Evolutionary conservation across 1,139 yeast species (phyloP).

Genomic region (Wickerhamomyces sp.): DNA sequence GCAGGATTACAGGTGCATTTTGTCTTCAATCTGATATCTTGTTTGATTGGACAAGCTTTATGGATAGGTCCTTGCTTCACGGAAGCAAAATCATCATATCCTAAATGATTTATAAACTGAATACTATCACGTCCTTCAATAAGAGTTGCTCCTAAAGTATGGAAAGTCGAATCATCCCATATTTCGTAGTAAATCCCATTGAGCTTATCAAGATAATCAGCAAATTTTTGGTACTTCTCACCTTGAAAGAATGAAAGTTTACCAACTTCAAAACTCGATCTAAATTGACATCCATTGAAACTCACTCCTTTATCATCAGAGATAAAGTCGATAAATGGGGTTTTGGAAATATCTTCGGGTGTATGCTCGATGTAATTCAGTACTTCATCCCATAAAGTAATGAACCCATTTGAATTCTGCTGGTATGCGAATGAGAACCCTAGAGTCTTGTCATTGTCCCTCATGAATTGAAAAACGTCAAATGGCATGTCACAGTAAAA

Average conservation of each 20-base stretch:
- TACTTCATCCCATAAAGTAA: constrained; percentile 55
- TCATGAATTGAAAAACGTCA: constrained; percentile 63
- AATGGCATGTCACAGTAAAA: constrained; percentile 60
- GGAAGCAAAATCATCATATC: constrained; percentile 32
- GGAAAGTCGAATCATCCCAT: constrained; percentile 65
- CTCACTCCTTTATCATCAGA: constrained; percentile 48
- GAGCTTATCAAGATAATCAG: constrained; percentile 41
- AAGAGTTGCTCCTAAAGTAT: constrained; percentile 51
- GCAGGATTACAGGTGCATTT: constrained; percentile 51
- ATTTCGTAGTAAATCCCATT: constrained; percentile 60
- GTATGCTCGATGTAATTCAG: constrained; percentile 42
- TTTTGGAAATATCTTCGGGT: constrained; percentile 41
- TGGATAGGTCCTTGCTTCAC: constrained; percentile 37
- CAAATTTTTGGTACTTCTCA: constrained; percentile 42
- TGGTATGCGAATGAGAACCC: constrained; percentile 66
- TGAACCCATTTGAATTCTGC: constrained; percentile 50
- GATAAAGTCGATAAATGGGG: constrained; percentile 50
- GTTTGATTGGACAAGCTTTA: constrained; percentile 56
- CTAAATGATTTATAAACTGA: constrained; percentile 53
- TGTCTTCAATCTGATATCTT: constrained; percentile 36
- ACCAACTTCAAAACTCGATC: constrained; percentile 57
- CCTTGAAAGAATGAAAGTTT: constrained; percentile 51
- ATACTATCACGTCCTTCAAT: constrained; percentile 41
- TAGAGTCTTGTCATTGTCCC: constrained; percentile 52
- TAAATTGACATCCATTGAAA: constrained; percentile 56